These are phyloP conservation scores for Clausena lansium DNA, from an alignment of 345 rosid species.

Conservation along the genomic window DNA sequence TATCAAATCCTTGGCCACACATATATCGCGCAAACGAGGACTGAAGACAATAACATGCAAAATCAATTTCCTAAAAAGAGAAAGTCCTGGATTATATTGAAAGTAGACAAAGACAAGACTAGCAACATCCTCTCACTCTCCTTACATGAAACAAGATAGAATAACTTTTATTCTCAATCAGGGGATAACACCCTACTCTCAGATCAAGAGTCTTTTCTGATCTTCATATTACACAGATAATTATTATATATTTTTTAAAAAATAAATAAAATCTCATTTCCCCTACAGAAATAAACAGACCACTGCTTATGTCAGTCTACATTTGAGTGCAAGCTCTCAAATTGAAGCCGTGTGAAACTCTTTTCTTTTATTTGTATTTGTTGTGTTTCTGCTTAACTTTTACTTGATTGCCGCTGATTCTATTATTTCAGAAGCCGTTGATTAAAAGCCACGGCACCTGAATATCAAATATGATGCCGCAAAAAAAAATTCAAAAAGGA, in stretches of 20 bases:
- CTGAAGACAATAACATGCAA: conserved; percentile 32
- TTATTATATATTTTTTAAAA: no score
- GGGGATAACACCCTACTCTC: not conserved
- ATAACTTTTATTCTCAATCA: not conserved
- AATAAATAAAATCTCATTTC: no score
- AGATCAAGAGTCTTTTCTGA: not conserved
- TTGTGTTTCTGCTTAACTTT: no score
- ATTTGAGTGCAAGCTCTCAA: not conserved
- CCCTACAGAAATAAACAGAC: no score
- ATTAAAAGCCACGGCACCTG: no score
- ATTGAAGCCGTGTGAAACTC: not conserved
- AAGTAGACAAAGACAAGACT: not conserved
- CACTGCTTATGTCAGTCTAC: not conserved
- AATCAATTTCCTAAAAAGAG: not conserved
- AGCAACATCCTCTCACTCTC: not conserved
- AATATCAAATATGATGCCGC: no score
- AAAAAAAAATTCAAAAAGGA: no score
- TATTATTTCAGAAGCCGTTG: no score
- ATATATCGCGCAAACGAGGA: conserved; percentile 78
- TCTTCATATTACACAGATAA: not conserved
- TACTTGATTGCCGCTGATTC: no score
- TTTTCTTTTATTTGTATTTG: no score
- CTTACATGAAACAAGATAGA: not conserved
- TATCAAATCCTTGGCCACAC: conserved; percentile 77
- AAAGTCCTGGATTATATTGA: not conserved